phyloP scores from a whole-genome alignment of 1,284 basidiomycete genomes.

The Anthracocystis setariae region DNA sequence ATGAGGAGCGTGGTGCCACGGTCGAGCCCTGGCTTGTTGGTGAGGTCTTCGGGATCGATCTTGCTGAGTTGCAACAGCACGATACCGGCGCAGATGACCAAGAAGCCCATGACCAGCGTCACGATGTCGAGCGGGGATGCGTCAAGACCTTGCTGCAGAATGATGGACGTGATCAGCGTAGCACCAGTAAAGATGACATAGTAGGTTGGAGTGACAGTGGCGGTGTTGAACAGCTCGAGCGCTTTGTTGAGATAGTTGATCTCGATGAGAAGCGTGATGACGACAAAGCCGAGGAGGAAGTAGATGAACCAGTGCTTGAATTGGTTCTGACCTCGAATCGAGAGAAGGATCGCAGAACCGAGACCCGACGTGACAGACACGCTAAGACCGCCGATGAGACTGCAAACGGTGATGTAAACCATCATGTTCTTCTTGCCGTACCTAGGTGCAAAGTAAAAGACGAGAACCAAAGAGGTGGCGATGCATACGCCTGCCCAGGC shows the following conservation, averaged over 20 bases:
- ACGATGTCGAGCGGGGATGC: constrained; percentile 74
- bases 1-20: constrained; percentile 62
- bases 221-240: constrained; percentile 92
- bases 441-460: constrained; percentile 81
- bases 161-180: constrained; percentile 72
- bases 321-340: constrained; percentile 86
- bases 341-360: constrained; percentile 87
- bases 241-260: constrained; percentile 97
- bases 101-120: constrained; percentile 87
- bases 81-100: constrained; percentile 85
- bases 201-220: constrained; percentile 82
- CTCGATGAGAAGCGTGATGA: constrained; percentile 84
- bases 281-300: constrained; percentile 80
- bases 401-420: constrained; percentile 82
- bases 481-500: constrained; percentile 73
- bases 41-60: constrained; percentile 66
- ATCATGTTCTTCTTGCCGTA: constrained; percentile 94
- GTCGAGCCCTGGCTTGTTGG: constrained; percentile 60
- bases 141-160: constrained; percentile 89
- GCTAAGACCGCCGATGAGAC: constrained; percentile 93
- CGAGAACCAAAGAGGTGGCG: constrained; percentile 51
- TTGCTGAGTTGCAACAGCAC: constrained; percentile 96
- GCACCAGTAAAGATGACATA: constrained; percentile 86
- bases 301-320: constrained; percentile 72
- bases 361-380: constrained; percentile 96